Evolutionary conservation across 345 rosid species (phyloP).

Genomic region (Ceriops tagal): DNA sequence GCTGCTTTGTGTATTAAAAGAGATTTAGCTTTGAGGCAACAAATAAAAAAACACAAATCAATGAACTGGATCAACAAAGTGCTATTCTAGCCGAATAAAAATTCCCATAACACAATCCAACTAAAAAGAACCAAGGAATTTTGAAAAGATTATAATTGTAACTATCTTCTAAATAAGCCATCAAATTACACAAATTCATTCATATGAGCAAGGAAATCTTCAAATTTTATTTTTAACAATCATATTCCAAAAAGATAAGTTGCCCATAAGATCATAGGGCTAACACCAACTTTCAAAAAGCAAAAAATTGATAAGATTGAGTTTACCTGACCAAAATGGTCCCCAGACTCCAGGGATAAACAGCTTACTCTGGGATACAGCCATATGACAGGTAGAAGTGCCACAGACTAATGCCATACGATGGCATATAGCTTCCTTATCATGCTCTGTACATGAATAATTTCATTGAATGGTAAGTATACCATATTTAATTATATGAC

Average conservation of each 20-base stretch:
- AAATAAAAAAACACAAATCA: too few relatives aligned
- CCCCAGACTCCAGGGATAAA: constrained; percentile 99
- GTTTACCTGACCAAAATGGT: constrained; percentile 95
- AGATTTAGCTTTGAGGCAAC: too few relatives aligned
- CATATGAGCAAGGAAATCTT: neutral
- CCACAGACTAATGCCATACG: constrained; percentile 94
- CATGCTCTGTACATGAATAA: constrained; percentile 37
- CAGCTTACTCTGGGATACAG: constrained; percentile 71
- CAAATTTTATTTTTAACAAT: neutral
- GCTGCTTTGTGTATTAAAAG: too few relatives aligned
- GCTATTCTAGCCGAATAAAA: too few relatives aligned
- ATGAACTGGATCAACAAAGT: too few relatives aligned
- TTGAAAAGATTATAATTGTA: too few relatives aligned
- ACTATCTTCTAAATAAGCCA: too few relatives aligned
- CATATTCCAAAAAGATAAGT: neutral
- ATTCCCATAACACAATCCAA: too few relatives aligned
- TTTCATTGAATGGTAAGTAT: neutral
- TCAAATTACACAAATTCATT: too few relatives aligned
- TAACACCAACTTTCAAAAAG: neutral
- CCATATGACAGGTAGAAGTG: constrained; percentile 98
- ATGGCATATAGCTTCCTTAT: constrained; percentile 60
- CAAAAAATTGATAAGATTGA: neutral
- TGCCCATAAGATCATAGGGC: neutral
- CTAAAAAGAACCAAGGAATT: too few relatives aligned
- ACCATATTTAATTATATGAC: neutral